Evolutionary conservation across 148 eudicot genomes (phyloP).

Genomic region (Fagopyrum esculentum): DNA sequence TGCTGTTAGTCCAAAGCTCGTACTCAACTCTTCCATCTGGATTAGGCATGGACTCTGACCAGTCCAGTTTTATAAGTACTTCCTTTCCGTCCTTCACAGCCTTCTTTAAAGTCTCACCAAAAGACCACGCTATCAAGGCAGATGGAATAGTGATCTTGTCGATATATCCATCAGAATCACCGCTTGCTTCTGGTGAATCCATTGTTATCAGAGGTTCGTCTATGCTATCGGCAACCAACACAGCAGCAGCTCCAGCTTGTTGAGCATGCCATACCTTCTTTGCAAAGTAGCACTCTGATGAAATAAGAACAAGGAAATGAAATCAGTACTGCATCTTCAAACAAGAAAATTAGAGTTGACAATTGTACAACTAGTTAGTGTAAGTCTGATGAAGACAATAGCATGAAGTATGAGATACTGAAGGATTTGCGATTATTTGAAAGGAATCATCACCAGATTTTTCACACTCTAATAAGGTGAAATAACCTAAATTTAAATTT

Average conservation of each 20-base stretch:
- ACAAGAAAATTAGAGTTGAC: not conserved
- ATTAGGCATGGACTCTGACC: slow-evolving; percentile 95
- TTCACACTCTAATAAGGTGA: not conserved
- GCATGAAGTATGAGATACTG: not conserved
- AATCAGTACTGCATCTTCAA: not conserved
- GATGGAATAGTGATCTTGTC: slow-evolving; percentile 72
- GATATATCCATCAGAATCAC: slow-evolving; percentile 54
- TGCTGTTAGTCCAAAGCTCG: slow-evolving; percentile 93
- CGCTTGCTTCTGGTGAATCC: slow-evolving; percentile 75
- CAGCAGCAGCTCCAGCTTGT: slow-evolving; percentile 89
- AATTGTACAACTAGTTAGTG: not conserved
- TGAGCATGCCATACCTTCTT: slow-evolving; percentile 86
- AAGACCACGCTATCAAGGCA: slow-evolving; percentile 42
- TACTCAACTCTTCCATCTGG: slow-evolving; percentile 24
- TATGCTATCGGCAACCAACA: slow-evolving; percentile 61
- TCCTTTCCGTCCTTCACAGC: slow-evolving; percentile 43
- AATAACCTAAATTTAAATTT: not conserved
- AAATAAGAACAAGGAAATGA: not conserved
- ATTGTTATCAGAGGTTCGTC: slow-evolving; percentile 85
- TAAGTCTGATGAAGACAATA: not conserved
- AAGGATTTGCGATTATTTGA: not conserved
- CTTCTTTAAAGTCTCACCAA: slow-evolving; percentile 50
- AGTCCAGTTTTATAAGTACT: slow-evolving; percentile 67
- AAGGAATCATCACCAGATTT: not conserved
- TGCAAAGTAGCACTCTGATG: slow-evolving; percentile 78